phyloP scores from a whole-genome alignment of 805 yeast genomes.

The Candida palmyrensis region DNA sequence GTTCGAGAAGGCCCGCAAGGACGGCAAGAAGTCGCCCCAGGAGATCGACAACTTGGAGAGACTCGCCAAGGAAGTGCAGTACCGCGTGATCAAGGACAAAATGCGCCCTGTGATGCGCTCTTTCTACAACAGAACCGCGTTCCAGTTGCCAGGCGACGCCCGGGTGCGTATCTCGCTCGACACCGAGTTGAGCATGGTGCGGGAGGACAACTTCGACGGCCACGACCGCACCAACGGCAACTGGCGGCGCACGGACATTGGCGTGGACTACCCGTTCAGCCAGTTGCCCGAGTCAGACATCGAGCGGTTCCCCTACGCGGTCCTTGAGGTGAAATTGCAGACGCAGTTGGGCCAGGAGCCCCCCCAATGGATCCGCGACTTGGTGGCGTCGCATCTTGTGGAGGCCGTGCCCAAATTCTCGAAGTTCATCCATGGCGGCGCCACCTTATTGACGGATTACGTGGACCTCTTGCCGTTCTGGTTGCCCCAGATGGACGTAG shows the following conservation, averaged over 20 bases:
- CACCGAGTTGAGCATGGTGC: constrained; percentile 93
- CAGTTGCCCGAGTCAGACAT: constrained; percentile 82
- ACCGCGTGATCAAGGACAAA: constrained; percentile 75
- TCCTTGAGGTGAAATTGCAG: constrained; percentile 92
- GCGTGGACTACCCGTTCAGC: constrained; percentile 91
- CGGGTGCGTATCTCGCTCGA: constrained; percentile 97
- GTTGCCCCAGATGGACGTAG: constrained; percentile 96
- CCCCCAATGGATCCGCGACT: constrained; percentile 93
- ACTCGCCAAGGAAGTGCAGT: constrained; percentile 89
- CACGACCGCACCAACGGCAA: constrained; percentile 82
- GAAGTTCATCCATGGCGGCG: constrained; percentile 94
- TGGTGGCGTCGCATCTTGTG: constrained; percentile 86
- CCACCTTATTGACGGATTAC: constrained; percentile 80
- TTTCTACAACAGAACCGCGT: constrained; percentile 96
- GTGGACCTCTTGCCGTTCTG: constrained; percentile 90
- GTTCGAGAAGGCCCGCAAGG: constrained; percentile 88
- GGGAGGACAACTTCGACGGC: constrained; percentile 97
- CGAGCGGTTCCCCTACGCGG: constrained; percentile 96
- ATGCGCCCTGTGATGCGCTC: constrained; percentile 93
- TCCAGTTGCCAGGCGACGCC: constrained; percentile 99
- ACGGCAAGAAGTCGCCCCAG: constrained; percentile 79
- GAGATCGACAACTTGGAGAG: constrained; percentile 92
- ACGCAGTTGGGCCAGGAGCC: constrained; percentile 99
- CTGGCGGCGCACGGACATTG: constrained; percentile 99
- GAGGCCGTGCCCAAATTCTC: constrained; percentile 98